phyloP scores from a whole-genome alignment of 2,329 filamentous ascomycete species.

The Exophiala dermatitidis region DNA sequence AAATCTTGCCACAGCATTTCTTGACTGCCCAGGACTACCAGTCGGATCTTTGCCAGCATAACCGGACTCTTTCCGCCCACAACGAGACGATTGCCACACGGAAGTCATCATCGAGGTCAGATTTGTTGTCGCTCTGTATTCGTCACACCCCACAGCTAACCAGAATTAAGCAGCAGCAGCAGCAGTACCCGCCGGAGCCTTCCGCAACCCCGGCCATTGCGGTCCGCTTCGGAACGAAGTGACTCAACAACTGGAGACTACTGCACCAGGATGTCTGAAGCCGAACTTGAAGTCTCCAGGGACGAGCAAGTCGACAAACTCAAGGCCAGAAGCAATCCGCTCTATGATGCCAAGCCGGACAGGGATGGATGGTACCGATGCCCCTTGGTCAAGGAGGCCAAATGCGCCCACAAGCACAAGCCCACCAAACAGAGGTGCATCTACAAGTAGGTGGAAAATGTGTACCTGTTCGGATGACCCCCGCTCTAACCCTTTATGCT shows the following conservation, averaged over 20 bases:
- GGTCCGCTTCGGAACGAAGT: constrained; percentile 24
- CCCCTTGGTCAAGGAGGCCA: constrained; percentile 62
- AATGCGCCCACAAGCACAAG: constrained; percentile 89
- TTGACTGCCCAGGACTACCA: constrained; percentile 9
- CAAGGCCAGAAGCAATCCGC: constrained; percentile 24
- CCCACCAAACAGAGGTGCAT: constrained; percentile 97
- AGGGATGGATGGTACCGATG: constrained; percentile 84
- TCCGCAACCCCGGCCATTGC: constrained; percentile 22
- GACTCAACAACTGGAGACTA: constrained; percentile 7
- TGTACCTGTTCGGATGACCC: constrained; percentile 10
- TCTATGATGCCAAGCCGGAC: constrained; percentile 22
- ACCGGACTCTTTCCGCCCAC: constrained; percentile 6
- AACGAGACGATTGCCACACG: constrained; percentile 2
- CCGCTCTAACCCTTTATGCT: constrained; percentile 27
- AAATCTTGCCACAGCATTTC: constrained; percentile 3
- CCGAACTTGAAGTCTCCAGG: constrained; percentile 10
- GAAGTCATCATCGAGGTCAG: constrained; percentile 13
- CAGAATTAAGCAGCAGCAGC: constrained; percentile 1
- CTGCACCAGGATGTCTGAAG: constrained; percentile 3
- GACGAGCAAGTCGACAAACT: constrained; percentile 20
- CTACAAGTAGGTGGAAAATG: constrained; percentile 68
- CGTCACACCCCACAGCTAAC: background rate
- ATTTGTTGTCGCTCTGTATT: background rate
- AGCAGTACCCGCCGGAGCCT: constrained; percentile 6
- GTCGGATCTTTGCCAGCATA: constrained; percentile 5